These are phyloP conservation scores for Solanum rostratum DNA, from an alignment of 257 asterid genomes.

Conservation along the genomic window DNA sequence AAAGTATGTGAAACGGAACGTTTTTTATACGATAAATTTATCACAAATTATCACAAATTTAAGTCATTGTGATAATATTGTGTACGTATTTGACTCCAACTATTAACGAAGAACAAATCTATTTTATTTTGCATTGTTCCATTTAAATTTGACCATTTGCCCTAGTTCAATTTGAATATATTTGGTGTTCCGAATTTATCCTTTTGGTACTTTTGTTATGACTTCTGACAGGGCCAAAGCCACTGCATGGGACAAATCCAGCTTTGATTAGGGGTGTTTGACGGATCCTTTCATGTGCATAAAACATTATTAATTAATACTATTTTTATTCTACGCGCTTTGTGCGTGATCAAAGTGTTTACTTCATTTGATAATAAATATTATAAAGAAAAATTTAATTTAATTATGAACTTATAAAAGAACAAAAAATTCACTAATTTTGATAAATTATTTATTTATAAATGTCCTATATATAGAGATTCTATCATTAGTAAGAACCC, in stretches of 20 bases:
- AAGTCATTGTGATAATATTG: too few relatives aligned
- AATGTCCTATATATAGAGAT: too few relatives aligned
- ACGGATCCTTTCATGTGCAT: neutral
- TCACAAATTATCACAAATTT: too few relatives aligned
- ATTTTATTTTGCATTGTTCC: neutral
- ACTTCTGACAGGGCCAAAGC: neutral
- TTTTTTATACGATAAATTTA: too few relatives aligned
- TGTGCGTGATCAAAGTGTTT: too few relatives aligned
- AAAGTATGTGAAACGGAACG: neutral
- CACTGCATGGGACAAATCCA: neutral
- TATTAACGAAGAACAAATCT: neutral
- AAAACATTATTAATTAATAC: neutral
- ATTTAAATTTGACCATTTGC: neutral
- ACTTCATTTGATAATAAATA: too few relatives aligned
- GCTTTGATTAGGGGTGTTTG: neutral
- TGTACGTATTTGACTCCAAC: neutral
- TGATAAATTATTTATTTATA: too few relatives aligned
- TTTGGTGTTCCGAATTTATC: neutral
- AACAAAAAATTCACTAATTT: too few relatives aligned
- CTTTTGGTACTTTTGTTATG: neutral
- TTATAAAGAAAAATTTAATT: too few relatives aligned
- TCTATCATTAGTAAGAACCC: too few relatives aligned
- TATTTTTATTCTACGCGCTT: too few relatives aligned
- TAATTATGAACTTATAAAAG: too few relatives aligned
- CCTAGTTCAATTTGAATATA: neutral